Conservation (phyloP, 2,329 filamentous ascomycete genomes). For the Biscogniauxia sp. region DNA sequence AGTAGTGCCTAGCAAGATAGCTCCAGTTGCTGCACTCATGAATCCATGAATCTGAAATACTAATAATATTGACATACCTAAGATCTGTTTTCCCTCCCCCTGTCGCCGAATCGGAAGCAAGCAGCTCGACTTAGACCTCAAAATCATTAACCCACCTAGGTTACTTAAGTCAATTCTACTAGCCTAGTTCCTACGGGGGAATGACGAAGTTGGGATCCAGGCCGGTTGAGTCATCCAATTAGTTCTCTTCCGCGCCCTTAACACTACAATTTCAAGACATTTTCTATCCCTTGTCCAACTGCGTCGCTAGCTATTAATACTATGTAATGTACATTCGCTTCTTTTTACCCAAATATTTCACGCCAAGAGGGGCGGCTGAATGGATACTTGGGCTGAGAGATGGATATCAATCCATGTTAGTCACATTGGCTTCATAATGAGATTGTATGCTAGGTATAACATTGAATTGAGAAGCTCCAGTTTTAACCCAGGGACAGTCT, state of each 20-base stretch:
- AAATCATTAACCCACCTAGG: no score
- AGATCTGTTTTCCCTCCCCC: background rate
- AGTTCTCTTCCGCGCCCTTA: background rate
- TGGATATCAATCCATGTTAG: no score
- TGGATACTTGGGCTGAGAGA: no score
- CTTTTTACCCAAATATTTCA: no score
- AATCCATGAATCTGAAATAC: background rate
- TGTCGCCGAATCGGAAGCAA: background rate
- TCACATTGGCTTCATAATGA: no score
- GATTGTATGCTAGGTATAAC: no score
- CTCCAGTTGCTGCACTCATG: no score
- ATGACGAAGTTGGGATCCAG: background rate
- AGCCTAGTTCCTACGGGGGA: background rate
- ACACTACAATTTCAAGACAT: background rate
- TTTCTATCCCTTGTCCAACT: background rate
- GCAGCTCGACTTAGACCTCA: background rate
- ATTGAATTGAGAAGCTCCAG: no score
- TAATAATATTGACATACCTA: no score
- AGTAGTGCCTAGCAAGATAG: no score
- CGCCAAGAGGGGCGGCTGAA: no score
- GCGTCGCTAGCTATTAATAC: background rate
- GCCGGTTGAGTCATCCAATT: background rate
- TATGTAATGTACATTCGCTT: background rate
- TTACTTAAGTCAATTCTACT: background rate
- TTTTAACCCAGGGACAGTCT: no score